Evolutionary conservation across 495 filamentous ascomycete genomes (phyloP), one percentile per base, ranked within the genome.

Genomic region (Eremomyces bilateralis): DNA sequence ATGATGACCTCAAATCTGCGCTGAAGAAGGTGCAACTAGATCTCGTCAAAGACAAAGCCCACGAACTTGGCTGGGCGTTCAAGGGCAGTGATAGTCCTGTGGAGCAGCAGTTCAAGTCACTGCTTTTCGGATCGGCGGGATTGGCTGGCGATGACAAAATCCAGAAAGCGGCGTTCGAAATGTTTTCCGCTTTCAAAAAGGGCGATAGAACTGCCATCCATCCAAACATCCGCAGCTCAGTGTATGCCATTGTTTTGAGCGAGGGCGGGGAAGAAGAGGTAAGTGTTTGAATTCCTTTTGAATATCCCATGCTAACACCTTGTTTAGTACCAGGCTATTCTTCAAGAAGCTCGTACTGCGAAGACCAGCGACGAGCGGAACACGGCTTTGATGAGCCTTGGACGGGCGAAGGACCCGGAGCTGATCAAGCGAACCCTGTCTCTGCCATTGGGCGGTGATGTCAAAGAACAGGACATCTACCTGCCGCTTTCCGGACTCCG

Each of bases 391-490:
- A 79, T 88, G 42, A 71, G 69, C 40, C 64, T 97, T 5, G 84
- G 88, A 31, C 69, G 81, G 34, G 71, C 80, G 20, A 74, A 76
- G 42, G 60, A 74, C 29, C 70, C 78, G 11, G 66, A 71, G 33
- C 71, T 94, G 31, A 85, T 94, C 55, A 53, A 81, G 52, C 69
- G 71, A 36, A 85, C 83, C 1, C 66, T 97, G 13, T 62, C 55
- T 5, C 59, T 92, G 21, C 69, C 83, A 29, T 63, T 79, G 39
- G 69, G 73, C 53, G 66, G 73, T 27, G 77, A 92, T 40, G 81
- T 97, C 53, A 90, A 91, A 61, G 82, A 74, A 43, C 88, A 97
- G 57, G 88, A 97, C 28, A 73, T 97, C 43, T 95, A 94, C 61
- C 72, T 93, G 49, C 88, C 72, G 2, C 58, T 90, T 18, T 64